These are phyloP conservation scores for Pichia sp. DNA, from an alignment of 1,139 yeast species.

Conservation along the genomic window DNA sequence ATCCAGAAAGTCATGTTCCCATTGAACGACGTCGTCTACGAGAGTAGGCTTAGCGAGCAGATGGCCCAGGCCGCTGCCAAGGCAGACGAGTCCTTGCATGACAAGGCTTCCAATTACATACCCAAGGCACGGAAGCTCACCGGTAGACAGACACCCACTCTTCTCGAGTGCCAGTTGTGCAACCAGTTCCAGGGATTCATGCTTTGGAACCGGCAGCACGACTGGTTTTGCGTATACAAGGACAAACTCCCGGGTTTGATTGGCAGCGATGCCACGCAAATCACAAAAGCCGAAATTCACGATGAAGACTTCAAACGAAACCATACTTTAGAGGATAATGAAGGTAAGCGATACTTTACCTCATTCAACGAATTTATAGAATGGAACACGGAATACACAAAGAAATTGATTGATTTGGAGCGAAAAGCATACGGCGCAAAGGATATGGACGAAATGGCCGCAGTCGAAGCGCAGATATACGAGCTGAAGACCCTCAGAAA, in stretches of 20 bases:
- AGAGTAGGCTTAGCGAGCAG: background rate
- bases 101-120: background rate
- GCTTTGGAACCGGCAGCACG: conserved; percentile 35
- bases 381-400: conserved; percentile 23
- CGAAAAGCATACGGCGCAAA: conserved; percentile 16
- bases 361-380: conserved; percentile 23
- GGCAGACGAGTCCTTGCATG: background rate
- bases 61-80: background rate
- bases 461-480: conserved; percentile 15
- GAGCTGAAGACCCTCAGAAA: conserved; percentile 14
- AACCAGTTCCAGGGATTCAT: conserved; percentile 30
- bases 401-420: conserved; percentile 19
- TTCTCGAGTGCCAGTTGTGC: conserved; percentile 33
- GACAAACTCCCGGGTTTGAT: conserved; percentile 17
- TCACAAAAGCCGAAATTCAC: background rate
- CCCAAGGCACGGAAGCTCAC: conserved; percentile 26
- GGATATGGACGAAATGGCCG: conserved; percentile 16
- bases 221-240: conserved; percentile 35
- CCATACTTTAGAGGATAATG: background rate
- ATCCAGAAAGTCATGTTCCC: conserved; percentile 33
- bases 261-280: background rate
- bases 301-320: background rate
- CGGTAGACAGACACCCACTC: conserved; percentile 37
- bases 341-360: conserved; percentile 18
- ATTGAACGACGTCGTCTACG: conserved; percentile 24